A percentile compares a stretch with the other conserved stretches of the same genome.
These are phyloP conservation scores for Globisporangium spiculum DNA, from an alignment of 352 stramenopile genomes.

Conservation along the genomic window DNA sequence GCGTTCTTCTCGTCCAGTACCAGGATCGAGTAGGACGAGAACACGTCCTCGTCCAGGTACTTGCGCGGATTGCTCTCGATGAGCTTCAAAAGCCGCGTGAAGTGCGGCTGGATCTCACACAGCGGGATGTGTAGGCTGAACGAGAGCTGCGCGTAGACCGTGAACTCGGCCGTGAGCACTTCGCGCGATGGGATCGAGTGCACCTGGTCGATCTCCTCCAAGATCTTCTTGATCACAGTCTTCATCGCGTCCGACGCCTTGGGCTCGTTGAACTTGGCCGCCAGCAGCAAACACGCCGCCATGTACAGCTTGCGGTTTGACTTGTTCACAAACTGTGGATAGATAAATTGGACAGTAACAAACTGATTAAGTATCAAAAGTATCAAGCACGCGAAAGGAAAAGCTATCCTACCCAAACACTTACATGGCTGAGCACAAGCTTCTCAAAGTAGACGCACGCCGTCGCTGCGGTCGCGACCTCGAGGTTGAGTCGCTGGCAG, in stretches of 20 bases:
- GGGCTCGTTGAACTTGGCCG: slow-evolving; percentile 92
- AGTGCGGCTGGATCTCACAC: slow-evolving; percentile 81
- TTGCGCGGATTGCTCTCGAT: slow-evolving; percentile 89
- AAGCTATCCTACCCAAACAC: slow-evolving; percentile 1
- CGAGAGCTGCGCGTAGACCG: slow-evolving; percentile 86
- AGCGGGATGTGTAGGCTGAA: slow-evolving; percentile 87
- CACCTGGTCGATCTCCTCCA: slow-evolving; percentile 76
- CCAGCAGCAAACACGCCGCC: slow-evolving; percentile 93
- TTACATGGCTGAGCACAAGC: slow-evolving; percentile 90
- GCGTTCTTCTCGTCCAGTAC: slow-evolving; percentile 66
- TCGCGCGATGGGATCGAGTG: slow-evolving; percentile 80
- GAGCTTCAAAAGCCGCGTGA: slow-evolving; percentile 77
- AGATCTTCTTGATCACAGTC: slow-evolving; percentile 55
- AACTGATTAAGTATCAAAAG: neutral
- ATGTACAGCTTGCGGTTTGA: slow-evolving; percentile 95
- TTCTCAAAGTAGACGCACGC: slow-evolving; percentile 97
- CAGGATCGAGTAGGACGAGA: slow-evolving; percentile 66
- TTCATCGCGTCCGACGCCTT: slow-evolving; percentile 67
- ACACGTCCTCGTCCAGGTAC: slow-evolving; percentile 87
- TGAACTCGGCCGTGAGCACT: slow-evolving; percentile 89
- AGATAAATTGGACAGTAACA: slow-evolving; percentile 21
- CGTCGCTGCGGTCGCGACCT: slow-evolving; percentile 93
- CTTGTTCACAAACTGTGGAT: slow-evolving; percentile 94
- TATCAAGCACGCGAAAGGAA: neutral
- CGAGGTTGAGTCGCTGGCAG: slow-evolving; percentile 80